Evolutionary conservation across 306 rosid genomes (phyloP).

Genomic region (Senna siamea): DNA sequence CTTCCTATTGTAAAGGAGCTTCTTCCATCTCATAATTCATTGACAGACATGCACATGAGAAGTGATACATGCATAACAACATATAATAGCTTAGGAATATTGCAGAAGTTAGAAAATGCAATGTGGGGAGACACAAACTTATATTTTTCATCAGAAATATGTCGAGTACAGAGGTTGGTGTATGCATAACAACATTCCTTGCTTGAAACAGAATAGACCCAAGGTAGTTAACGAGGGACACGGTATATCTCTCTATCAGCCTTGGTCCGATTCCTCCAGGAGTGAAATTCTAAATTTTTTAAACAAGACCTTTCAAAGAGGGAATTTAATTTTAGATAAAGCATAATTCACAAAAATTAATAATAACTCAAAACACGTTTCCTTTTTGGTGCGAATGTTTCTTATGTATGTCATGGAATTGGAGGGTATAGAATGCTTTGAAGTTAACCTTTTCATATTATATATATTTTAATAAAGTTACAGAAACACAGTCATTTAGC

Average conservation of each 20-base stretch:
- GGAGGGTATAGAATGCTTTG: background rate
- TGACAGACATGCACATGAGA: background rate
- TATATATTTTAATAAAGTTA: background rate
- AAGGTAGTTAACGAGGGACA: background rate
- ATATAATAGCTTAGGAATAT: background rate
- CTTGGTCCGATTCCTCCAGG: background rate
- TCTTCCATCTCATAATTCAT: background rate
- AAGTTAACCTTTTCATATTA: background rate
- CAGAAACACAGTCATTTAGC: conserved; percentile 13
- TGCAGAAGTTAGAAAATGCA: conserved; percentile 8
- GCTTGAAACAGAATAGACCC: background rate
- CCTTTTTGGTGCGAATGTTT: background rate
- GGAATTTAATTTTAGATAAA: background rate
- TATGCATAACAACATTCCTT: background rate
- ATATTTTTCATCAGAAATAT: background rate
- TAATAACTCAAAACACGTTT: too few species aligned
- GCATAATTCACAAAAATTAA: too few species aligned
- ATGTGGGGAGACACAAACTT: background rate
- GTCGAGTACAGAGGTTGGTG: conserved; percentile 6
- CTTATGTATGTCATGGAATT: background rate
- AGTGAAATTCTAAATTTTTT: background rate
- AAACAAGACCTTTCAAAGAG: background rate
- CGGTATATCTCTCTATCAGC: background rate
- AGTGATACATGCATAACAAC: background rate
- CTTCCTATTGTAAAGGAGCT: background rate